These are phyloP conservation scores for Cicer cuneatum DNA, from an alignment of 306 rosid species.

Conservation along the genomic window DNA sequence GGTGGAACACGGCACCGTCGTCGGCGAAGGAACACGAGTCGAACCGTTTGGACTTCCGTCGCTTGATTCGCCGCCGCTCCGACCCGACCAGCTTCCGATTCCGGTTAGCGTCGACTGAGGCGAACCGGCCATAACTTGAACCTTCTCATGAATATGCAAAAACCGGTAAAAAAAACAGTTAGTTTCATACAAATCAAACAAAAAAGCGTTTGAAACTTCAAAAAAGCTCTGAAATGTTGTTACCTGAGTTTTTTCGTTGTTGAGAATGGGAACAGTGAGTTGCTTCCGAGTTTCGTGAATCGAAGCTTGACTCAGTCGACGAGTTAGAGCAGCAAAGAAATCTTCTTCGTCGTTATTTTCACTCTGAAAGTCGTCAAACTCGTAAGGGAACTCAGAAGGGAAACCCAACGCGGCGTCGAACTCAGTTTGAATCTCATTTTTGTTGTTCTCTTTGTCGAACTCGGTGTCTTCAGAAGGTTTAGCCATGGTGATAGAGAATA, in stretches of 20 bases:
- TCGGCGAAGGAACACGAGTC: slow-evolving; percentile 76
- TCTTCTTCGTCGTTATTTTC: slow-evolving; percentile 78
- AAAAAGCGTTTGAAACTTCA: background rate
- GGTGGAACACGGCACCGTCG: slow-evolving; percentile 65
- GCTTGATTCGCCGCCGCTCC: slow-evolving; percentile 55
- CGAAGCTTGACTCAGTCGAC: slow-evolving; percentile 67
- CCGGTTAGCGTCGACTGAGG: slow-evolving; percentile 87
- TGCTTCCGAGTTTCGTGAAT: slow-evolving; percentile 54
- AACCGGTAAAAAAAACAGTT: background rate
- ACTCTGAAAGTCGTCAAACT: slow-evolving; percentile 59
- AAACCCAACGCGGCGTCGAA: slow-evolving; percentile 38
- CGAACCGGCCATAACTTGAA: slow-evolving; percentile 58
- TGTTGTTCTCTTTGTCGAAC: slow-evolving; percentile 47
- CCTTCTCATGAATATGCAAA: slow-evolving; percentile 33
- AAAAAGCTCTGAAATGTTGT: background rate
- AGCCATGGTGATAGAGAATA: slow-evolving; percentile 43
- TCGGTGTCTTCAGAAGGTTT: slow-evolving; percentile 43
- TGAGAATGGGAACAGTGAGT: slow-evolving; percentile 46
- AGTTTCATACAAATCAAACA: slow-evolving; percentile 4
- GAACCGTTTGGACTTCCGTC: slow-evolving; percentile 76
- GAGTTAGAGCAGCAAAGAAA: slow-evolving; percentile 71
- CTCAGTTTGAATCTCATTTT: background rate
- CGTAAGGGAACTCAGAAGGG: slow-evolving; percentile 82
- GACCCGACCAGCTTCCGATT: slow-evolving; percentile 73
- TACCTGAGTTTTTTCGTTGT: slow-evolving; percentile 52